Percentiles rank a stretch among this genome's conserved stretches.
Conservation (phyloP, 116 monocot genomes). For the Papilionanthe hybrid region DNA sequence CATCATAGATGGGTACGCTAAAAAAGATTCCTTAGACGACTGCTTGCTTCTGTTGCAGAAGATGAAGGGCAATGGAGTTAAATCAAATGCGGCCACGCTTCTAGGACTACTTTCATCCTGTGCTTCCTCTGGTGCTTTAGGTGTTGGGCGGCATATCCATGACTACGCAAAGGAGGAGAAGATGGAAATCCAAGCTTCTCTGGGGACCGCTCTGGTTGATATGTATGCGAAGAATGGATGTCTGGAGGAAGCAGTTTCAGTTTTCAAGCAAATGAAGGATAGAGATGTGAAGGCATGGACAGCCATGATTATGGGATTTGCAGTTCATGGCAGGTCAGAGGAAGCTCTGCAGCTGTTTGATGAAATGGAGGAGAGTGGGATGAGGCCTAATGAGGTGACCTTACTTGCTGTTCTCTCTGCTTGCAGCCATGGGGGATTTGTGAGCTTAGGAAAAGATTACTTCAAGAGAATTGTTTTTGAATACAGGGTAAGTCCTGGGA, state of each 20-base stretch:
- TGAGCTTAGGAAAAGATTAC: constrained; percentile 28
- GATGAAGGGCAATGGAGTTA: constrained; percentile 38
- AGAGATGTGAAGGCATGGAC: constrained; percentile 69
- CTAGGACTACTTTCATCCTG: constrained; percentile 41
- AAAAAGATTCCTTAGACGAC: constrained; percentile 22
- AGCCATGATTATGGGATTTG: constrained; percentile 50
- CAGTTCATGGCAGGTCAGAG: constrained; percentile 30
- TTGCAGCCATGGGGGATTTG: constrained; percentile 57
- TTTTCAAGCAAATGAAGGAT: constrained; percentile 35
- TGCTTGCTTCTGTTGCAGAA: constrained; percentile 32
- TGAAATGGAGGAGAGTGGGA: constrained; percentile 33
- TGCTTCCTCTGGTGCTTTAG: constrained; percentile 37
- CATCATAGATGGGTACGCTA: constrained; percentile 60
- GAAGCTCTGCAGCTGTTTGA: constrained; percentile 37
- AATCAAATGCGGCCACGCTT: constrained; percentile 33
- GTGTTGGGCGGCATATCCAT: constrained; percentile 29
- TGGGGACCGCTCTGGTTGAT: constrained; percentile 52
- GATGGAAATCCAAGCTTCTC: constrained; percentile 20
- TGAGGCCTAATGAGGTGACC: constrained; percentile 56
- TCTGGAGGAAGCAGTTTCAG: constrained; percentile 27
- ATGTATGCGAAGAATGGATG: constrained; percentile 67
- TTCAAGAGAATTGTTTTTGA: constrained; percentile 42
- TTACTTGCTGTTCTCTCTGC: constrained; percentile 57
- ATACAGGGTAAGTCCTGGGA: constrained; percentile 24
- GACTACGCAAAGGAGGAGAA: constrained; percentile 16